Evolutionary conservation across 2,329 filamentous ascomycete species (phyloP), one percentile per base, ranked within the genome.

Genomic region (Ceratocystis huliohia): DNA sequence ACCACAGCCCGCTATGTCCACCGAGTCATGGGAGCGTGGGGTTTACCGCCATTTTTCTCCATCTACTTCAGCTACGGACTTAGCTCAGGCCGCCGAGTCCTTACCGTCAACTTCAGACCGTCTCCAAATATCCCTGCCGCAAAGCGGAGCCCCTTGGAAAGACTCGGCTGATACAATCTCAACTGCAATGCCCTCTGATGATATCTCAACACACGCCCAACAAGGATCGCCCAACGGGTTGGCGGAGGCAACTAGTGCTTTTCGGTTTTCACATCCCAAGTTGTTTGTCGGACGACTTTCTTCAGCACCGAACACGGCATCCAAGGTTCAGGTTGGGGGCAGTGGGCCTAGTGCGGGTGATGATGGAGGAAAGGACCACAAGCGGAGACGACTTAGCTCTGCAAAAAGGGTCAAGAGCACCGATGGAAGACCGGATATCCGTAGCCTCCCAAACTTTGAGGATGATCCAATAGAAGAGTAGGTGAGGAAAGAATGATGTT

Each of bases 391-490:
- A 45, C 13, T 37, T 8, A 1, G 30, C 28, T 5, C 44, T 17
- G 41, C 15, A 3, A 45, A 56, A 53, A 56, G 57, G 15, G 63
- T 25, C n/a, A 67, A 61, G 59, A 59, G 44, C 10, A 56, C 22
- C 5, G 64, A 64, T 22, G 48, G 61, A 6, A 62, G 64, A 20
- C 44, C 48, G 41, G 61, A 68, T 57, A 68, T 68, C 37, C 66
- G 66, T n/a, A 59, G 59, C 57, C 30, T 65, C 17, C 66, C 64
- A 20, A 61, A 68, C n/a, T 68, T 63, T 48, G 48, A 65, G 17
- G 64, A 61, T 20, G 59, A 63, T 59, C 63, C 59, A 17, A 65
- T 68, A 3, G 64, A 68, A 22, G 63, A 68, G 33, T 30, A 50
- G 63, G 15, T 53, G 48, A 15, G 48, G 7, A 5, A 1, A 53